Evolutionary conservation across 1,284 basidiomycete species (phyloP).

Genomic region (Garcileccinum viscosum): DNA sequence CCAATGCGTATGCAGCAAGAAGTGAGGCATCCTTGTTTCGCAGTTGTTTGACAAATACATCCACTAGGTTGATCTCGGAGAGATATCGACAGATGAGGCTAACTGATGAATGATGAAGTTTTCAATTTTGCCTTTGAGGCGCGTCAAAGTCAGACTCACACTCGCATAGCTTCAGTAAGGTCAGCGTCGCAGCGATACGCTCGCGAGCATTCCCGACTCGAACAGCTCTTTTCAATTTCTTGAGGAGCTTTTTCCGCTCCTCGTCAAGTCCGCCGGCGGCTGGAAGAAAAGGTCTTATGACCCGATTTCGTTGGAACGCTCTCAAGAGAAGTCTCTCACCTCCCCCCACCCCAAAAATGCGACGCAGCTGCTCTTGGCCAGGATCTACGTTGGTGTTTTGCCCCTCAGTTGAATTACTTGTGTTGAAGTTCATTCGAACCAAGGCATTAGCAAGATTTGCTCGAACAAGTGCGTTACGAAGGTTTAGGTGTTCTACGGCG

Average conservation of each 20-base stretch:
- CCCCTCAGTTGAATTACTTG: not conserved
- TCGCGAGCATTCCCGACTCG: slow-evolving; percentile 14
- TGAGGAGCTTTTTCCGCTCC: slow-evolving; percentile 12
- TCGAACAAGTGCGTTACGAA: not conserved
- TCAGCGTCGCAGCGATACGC: slow-evolving; percentile 21
- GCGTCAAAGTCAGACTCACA: slow-evolving; percentile 4
- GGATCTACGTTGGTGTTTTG: not conserved
- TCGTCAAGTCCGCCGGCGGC: slow-evolving; percentile 2
- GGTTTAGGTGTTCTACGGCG: not conserved
- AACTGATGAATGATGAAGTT: not conserved
- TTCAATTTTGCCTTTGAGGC: not conserved
- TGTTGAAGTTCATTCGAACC: slow-evolving; percentile 6
- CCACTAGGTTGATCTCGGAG: not conserved
- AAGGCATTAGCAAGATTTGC: slow-evolving; percentile 8
- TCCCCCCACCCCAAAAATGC: not conserved
- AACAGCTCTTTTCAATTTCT: slow-evolving; percentile 15
- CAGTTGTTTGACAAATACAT: not conserved
- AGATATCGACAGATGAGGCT: not conserved
- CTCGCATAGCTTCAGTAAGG: slow-evolving; percentile 11
- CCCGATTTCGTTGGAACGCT: not conserved
- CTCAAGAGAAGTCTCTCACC: not conserved
- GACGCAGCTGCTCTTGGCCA: not conserved
- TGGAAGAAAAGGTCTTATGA: slow-evolving; percentile 2
- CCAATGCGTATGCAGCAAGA: slow-evolving; percentile 19
- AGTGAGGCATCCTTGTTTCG: not conserved